Conservation (phyloP, 1,284 basidiomycete species). For the Trichosporon faecale region DNA sequence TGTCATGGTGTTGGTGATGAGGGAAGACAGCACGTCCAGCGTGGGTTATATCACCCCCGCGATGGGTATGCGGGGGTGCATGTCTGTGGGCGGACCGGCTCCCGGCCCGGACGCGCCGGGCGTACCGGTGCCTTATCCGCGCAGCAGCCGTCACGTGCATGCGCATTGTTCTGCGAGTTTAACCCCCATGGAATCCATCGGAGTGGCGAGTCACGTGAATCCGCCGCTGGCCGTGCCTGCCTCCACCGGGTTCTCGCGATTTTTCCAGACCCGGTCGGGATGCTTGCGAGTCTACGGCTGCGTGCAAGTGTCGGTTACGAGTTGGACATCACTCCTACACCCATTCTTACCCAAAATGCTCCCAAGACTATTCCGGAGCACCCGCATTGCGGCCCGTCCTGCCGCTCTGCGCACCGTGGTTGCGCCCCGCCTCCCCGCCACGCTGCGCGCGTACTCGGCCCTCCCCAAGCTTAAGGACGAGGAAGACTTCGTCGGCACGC, state of each 20-base stretch:
- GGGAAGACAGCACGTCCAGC: not conserved
- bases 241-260: not conserved
- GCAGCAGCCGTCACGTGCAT: not conserved
- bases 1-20: slow-evolving; percentile 20
- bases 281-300: not conserved
- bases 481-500: slow-evolving; percentile 15
- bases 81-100: not conserved
- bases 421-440: not conserved
- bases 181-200: not conserved
- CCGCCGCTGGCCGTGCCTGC: not conserved
- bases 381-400: not conserved
- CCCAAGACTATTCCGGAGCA: slow-evolving; percentile 12
- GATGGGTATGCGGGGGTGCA: not conserved
- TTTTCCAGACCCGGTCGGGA: not conserved
- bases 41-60: not conserved
- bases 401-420: not conserved
- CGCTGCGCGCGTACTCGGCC: slow-evolving; percentile 20
- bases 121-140: not conserved
- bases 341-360: not conserved
- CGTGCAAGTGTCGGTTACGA: not conserved
- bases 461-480: slow-evolving; percentile 23
- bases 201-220: slow-evolving; percentile 2
- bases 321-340: not conserved
- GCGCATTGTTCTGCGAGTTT: not conserved
- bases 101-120: not conserved